Evolutionary conservation across 1,139 yeast genomes (phyloP).

Genomic region (Taphrina betulina): DNA sequence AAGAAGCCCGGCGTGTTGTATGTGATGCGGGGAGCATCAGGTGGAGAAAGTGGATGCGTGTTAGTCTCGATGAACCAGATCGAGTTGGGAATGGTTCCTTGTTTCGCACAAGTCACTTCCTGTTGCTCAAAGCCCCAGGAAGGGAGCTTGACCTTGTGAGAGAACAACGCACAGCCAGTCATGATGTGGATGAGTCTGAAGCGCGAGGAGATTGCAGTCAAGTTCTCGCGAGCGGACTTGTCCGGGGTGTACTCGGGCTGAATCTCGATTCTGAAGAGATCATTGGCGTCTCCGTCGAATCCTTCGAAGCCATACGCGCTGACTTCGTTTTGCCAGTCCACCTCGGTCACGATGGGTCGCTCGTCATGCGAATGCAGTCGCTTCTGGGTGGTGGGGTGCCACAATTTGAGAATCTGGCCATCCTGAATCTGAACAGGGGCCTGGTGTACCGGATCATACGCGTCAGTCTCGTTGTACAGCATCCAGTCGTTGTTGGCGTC

Average conservation of each 20-base stretch:
- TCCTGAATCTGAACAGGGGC: slow-evolving; percentile 61
- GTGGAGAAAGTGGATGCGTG: slow-evolving; percentile 41
- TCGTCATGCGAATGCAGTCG: slow-evolving; percentile 96
- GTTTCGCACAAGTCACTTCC: slow-evolving; percentile 89
- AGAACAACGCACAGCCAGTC: slow-evolving; percentile 85
- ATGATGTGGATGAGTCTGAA: slow-evolving; percentile 86
- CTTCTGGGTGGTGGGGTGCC: slow-evolving; percentile 65
- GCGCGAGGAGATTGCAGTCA: slow-evolving; percentile 77
- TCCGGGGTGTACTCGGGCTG: slow-evolving; percentile 58
- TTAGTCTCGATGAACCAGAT: slow-evolving; percentile 90
- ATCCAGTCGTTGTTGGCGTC: slow-evolving; percentile 87
- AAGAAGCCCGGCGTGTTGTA: slow-evolving; percentile 66
- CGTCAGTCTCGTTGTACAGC: slow-evolving; percentile 53
- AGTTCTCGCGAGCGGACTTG: slow-evolving; percentile 59
- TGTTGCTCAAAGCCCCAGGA: slow-evolving; percentile 97
- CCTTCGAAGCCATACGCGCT: slow-evolving; percentile 90
- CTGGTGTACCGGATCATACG: slow-evolving; percentile 42
- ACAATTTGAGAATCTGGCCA: slow-evolving; percentile 77
- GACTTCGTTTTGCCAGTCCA: slow-evolving; percentile 95
- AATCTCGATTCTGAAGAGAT: slow-evolving; percentile 88
- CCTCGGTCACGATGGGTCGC: slow-evolving; percentile 86
- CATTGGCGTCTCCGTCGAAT: slow-evolving; percentile 92
- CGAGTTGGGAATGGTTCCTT: slow-evolving; percentile 70
- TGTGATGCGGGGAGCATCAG: slow-evolving; percentile 53
- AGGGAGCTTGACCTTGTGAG: slow-evolving; percentile 82